Conservation (phyloP, 192 early-diverging fungal genomes). For the Entomortierella lignicola region DNA sequence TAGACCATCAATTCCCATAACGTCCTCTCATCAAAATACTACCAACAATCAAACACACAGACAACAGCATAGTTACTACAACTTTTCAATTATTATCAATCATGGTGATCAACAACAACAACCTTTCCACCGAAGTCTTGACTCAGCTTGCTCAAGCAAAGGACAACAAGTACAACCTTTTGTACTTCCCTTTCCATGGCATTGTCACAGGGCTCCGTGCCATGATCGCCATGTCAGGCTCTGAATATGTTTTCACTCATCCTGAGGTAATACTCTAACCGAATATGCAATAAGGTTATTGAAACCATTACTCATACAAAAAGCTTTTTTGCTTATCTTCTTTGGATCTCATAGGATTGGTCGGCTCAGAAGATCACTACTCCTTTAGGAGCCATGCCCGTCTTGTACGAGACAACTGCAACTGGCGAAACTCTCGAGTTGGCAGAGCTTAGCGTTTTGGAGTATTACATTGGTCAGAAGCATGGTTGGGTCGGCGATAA, state of each 20-base stretch:
- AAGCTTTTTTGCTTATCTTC: neutral
- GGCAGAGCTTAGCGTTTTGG: slow-evolving; percentile 56
- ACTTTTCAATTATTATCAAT: neutral
- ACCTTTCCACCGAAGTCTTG: slow-evolving; percentile 33
- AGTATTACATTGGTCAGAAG: slow-evolving; percentile 58
- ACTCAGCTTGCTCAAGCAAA: slow-evolving; percentile 9
- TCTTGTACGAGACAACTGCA: slow-evolving; percentile 50
- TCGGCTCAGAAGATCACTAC: slow-evolving; percentile 40
- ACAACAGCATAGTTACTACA: neutral
- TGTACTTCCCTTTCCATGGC: slow-evolving; percentile 37
- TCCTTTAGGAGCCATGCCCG: slow-evolving; percentile 60
- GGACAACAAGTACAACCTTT: slow-evolving; percentile 31
- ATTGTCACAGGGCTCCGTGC: slow-evolving; percentile 29
- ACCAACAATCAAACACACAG: neutral
- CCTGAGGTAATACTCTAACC: slow-evolving; percentile 26
- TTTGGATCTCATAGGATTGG: slow-evolving; percentile 45
- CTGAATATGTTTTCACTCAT: slow-evolving; percentile 28
- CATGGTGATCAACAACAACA: slow-evolving; percentile 9
- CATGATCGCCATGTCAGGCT: slow-evolving; percentile 37
- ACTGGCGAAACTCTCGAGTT: slow-evolving; percentile 51
- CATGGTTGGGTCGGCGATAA: slow-evolving; percentile 37
- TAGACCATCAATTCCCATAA: neutral
- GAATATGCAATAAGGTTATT: too few species aligned
- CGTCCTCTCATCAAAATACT: neutral
- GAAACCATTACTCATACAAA: too few species aligned